Conservation (phyloP, 768 basidiomycete genomes). For the Boletus sp. region DNA sequence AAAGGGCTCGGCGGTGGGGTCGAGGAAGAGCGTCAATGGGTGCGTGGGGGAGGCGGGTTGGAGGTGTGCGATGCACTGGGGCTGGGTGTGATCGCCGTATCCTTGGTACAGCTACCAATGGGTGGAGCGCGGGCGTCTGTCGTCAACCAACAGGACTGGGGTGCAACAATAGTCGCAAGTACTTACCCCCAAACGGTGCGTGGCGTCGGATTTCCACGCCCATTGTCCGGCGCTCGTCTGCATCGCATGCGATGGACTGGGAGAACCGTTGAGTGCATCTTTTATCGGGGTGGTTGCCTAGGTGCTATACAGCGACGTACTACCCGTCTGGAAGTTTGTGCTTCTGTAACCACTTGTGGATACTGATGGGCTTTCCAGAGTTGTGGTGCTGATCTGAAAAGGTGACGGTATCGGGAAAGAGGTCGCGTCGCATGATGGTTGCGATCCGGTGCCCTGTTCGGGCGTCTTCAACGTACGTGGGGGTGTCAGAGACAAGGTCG, state of each 20-base stretch:
- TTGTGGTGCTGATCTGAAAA: constrained; percentile 2
- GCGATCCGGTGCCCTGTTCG: constrained; percentile 7
- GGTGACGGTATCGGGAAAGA: constrained; percentile 16
- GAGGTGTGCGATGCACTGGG: constrained; percentile 10
- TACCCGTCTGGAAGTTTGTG: constrained; percentile 8
- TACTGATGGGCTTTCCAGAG: background rate
- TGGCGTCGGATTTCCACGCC: constrained; percentile 15
- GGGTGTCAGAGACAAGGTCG: constrained; percentile 4
- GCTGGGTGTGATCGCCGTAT: background rate
- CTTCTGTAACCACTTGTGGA: constrained; percentile 15
- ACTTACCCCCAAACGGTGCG: constrained; percentile 13
- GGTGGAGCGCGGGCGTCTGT: background rate
- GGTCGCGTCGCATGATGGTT: background rate
- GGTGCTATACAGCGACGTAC: constrained; percentile 6
- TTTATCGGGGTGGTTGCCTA: too few relatives aligned
- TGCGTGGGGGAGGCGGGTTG: background rate
- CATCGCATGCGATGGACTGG: constrained; percentile 11
- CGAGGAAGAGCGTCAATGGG: constrained; percentile 11
- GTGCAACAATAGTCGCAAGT: background rate
- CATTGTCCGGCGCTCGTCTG: background rate
- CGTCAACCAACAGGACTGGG: background rate
- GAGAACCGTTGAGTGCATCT: background rate
- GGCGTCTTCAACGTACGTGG: constrained; percentile 7
- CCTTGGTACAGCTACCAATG: constrained; percentile 6
- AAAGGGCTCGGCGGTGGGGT: constrained; percentile 3